Evolutionary conservation across 352 stramenopile species (phyloP).

Genomic region (Blastocystis sp.): DNA sequence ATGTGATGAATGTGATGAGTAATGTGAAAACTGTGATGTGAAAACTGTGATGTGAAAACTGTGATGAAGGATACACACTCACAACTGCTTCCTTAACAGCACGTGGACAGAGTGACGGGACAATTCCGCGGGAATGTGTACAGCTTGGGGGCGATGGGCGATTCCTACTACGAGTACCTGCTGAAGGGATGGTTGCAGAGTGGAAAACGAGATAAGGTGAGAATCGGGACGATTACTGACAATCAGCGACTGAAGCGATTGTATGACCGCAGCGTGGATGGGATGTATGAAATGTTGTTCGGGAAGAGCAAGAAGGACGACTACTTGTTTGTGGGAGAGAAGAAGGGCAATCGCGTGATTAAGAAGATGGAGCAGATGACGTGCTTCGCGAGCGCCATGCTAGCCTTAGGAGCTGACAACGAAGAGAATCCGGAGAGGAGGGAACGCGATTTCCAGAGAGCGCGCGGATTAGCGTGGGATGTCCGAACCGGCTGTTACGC

Average conservation of each 20-base stretch:
- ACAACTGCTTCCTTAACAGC: neutral
- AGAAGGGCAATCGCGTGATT: conserved; percentile 72
- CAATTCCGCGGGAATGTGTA: conserved; percentile 74
- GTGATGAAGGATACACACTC: neutral
- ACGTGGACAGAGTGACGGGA: conserved; percentile 54
- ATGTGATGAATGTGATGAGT: too few species aligned
- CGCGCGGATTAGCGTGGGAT: conserved; percentile 73
- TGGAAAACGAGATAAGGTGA: conserved; percentile 77
- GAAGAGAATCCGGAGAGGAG: conserved; percentile 70
- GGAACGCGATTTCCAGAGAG: conserved; percentile 26
- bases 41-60: too few species aligned
- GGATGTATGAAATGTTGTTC: conserved; percentile 85
- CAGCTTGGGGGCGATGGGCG: conserved; percentile 86
- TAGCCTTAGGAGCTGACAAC: conserved; percentile 86
- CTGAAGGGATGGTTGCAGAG: conserved; percentile 93
- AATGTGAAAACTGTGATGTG: too few species aligned
- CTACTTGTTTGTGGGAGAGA: conserved; percentile 77
- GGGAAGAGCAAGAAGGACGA: conserved; percentile 73
- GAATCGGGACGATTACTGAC: neutral
- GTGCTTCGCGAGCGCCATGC: conserved; percentile 88
- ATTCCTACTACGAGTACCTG: conserved; percentile 96
- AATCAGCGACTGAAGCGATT: conserved; percentile 70
- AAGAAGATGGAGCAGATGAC: conserved; percentile 90
- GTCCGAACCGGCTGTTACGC: conserved; percentile 75
- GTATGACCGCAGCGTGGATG: conserved; percentile 88